Conservation (phyloP, 2,329 filamentous ascomycete genomes). For the Dactylellina sp. region DNA sequence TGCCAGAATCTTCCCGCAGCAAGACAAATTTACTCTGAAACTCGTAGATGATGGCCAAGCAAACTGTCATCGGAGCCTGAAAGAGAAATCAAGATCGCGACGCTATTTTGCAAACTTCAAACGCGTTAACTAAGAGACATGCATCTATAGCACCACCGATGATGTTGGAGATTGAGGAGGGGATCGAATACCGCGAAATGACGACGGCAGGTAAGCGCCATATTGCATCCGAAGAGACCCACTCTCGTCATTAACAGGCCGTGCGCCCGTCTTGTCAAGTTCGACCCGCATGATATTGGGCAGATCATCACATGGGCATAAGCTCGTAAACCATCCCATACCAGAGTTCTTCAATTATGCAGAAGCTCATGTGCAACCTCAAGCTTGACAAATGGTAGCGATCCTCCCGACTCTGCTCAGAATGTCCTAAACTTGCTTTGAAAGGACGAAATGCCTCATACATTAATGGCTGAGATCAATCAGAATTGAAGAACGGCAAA, state of each 20-base stretch:
- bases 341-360: slow-evolving; percentile 32
- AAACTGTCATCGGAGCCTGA: slow-evolving; percentile 36
- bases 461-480: slow-evolving; percentile 32
- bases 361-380: slow-evolving; percentile 50
- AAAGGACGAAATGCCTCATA: slow-evolving; percentile 46
- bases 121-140: not conserved
- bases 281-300: slow-evolving; percentile 31
- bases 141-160: not conserved
- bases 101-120: slow-evolving; percentile 18
- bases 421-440: slow-evolving; percentile 11
- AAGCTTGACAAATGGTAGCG: slow-evolving; percentile 42
- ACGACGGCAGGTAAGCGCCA: slow-evolving; percentile 57
- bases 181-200: slow-evolving; percentile 32
- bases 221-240: slow-evolving; percentile 53
- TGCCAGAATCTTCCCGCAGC: slow-evolving; percentile 35
- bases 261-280: slow-evolving; percentile 55
- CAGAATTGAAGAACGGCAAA: slow-evolving; percentile 39
- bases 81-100: slow-evolving; percentile 11
- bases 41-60: slow-evolving; percentile 33
- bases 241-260: slow-evolving; percentile 51
- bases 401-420: slow-evolving; percentile 12
- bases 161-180: slow-evolving; percentile 2
- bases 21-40: slow-evolving; percentile 45
- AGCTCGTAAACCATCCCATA: slow-evolving; percentile 33
- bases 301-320: slow-evolving; percentile 54